Percentiles rank a stretch among this genome's conserved stretches.
phyloP scores from a whole-genome alignment of 1,284 basidiomycete species.

The Malassezia psittaci region DNA sequence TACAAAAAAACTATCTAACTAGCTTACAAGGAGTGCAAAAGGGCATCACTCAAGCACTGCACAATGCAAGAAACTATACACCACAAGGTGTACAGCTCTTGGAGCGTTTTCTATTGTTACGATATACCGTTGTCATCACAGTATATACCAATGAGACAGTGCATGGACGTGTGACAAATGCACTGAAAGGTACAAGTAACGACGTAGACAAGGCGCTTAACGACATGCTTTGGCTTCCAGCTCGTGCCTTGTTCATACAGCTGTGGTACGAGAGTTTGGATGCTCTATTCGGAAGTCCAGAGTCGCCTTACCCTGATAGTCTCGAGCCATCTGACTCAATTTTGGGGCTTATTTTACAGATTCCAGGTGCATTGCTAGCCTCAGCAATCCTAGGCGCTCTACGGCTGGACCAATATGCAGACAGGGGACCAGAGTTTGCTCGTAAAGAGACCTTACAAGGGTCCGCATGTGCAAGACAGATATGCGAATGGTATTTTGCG shows the following conservation, averaged over 20 bases:
- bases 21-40: constrained; percentile 24
- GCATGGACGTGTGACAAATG: constrained; percentile 15
- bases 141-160: constrained; percentile 2
- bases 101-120: constrained; percentile 13
- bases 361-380: constrained; percentile 25
- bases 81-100: constrained; percentile 23
- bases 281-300: constrained; percentile 17
- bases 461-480: constrained; percentile 18
- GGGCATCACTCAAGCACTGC: constrained; percentile 17
- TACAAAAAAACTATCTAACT: constrained; percentile 23
- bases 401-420: constrained; percentile 20
- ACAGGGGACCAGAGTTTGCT: constrained; percentile 7
- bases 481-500: constrained; percentile 33
- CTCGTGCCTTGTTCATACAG: constrained; percentile 16
- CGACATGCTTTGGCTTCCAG: neutral
- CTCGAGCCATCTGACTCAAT: constrained; percentile 24
- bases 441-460: neutral
- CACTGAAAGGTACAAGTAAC: constrained; percentile 7
- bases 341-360: constrained; percentile 20
- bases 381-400: constrained; percentile 29
- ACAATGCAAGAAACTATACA: constrained; percentile 15
- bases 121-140: constrained; percentile 7
- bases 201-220: neutral
- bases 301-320: constrained; percentile 7
- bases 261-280: constrained; percentile 30